Evolutionary conservation across 2,329 filamentous ascomycete genomes (phyloP), one percentile per base, ranked within the genome.

Genomic region (Fusarium denticulatum): DNA sequence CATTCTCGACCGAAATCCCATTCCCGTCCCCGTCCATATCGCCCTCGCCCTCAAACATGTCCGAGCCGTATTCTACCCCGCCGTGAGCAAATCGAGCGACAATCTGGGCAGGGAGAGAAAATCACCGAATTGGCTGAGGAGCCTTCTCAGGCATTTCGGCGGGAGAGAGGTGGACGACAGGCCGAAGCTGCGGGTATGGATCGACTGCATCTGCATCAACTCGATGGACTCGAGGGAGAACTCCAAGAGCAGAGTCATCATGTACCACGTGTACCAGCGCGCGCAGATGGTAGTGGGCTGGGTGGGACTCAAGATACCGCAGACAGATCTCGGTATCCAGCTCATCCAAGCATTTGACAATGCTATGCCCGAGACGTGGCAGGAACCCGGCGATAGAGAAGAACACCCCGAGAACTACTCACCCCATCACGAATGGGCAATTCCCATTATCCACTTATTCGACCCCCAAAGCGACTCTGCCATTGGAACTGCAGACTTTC

Each of bases 251-350:
- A 74, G 78, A 43, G 56, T 75, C 32, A 77, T 78, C 61, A 79
- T 81, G 79, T 70, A 74, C 40, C 73, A 73, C 43, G 74, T 80
- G 40, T 81, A 80, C 50, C 76, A 76, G 36, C 69, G 73, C 37
- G 79, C 79, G n/a, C 75, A 78, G 60, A 76, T 80, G 52, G 80
- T 82, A 30, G 78, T 81, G 18, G 80, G 80, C 30, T 81, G 80
- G 80, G 57, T 81, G 37, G 80, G 80, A 32, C 67, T 74, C 28
- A 81, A 80, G 72, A 66, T 63, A 47, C 74, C 75, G 32, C 74
- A 78, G 24, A 79, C 80, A 3, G 78, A 79, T 36, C 52, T 71
- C 9, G 79, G 73, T 18, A 74, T 80, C 37, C 64, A 69, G 10
- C 69, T 74, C 11, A 75, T 82, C 32, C 74, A 71, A 18, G 71